Conservation (phyloP, 2,329 filamentous ascomycete genomes). For the Aureobasidium namibiae region DNA sequence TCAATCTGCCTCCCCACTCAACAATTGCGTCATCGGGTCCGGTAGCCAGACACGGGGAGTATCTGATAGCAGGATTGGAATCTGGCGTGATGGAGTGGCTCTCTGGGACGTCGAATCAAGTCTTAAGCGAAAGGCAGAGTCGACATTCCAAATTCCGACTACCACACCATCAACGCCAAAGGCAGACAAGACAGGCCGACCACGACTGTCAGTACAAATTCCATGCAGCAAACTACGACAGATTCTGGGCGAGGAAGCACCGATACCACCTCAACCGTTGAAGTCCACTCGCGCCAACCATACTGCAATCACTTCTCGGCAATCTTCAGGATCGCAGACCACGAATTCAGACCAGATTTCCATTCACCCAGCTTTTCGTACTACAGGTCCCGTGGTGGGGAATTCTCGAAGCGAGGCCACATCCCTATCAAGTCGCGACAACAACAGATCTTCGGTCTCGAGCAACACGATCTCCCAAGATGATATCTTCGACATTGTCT, state of each 20-base stretch:
- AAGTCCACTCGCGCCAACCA: background rate
- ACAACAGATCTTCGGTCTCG: slow-evolving; percentile 24
- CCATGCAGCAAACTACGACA: slow-evolving; percentile 15
- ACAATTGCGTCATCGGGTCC: background rate
- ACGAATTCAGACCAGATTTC: background rate
- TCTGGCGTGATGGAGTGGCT: slow-evolving; percentile 37
- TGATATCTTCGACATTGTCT: slow-evolving; percentile 21
- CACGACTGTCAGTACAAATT: slow-evolving; percentile 19
- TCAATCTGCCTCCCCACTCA: slow-evolving; percentile 14
- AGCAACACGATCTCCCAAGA: slow-evolving; percentile 20
- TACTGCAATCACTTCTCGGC: background rate
- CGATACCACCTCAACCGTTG: background rate
- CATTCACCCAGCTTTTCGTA: slow-evolving; percentile 11
- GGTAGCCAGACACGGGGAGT: slow-evolving; percentile 17
- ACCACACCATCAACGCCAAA: background rate
- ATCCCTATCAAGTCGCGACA: background rate
- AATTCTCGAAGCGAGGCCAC: background rate
- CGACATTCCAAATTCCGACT: background rate
- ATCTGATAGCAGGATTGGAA: slow-evolving; percentile 29
- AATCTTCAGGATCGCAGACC: background rate
- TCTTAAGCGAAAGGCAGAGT: slow-evolving; percentile 6
- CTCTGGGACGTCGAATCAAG: slow-evolving; percentile 28
- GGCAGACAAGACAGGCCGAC: slow-evolving; percentile 7
- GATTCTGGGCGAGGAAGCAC: background rate
- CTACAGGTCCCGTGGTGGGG: background rate